Conservation (phyloP, 176 grass and related monocot genomes). For the Tillandsia fasciculata region DNA sequence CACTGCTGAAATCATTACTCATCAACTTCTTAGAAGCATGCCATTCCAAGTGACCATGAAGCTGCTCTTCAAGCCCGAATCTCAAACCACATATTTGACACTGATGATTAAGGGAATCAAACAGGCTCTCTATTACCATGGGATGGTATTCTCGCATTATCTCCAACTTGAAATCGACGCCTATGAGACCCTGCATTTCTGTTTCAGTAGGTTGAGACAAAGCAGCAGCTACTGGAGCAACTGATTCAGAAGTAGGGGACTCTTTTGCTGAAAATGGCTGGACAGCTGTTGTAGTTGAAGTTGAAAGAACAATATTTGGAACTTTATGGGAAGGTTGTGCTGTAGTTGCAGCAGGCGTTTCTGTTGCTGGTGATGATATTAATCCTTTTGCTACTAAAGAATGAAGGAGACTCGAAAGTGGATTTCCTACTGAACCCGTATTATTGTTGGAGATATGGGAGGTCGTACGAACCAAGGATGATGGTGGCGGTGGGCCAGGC, state of each 20-base stretch:
- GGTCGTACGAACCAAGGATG: slow-evolving; percentile 18
- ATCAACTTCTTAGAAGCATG: slow-evolving; percentile 29
- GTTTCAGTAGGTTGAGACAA: slow-evolving; percentile 20
- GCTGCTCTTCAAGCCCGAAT: slow-evolving; percentile 52
- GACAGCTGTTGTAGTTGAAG: neutral
- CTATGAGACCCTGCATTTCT: slow-evolving; percentile 41
- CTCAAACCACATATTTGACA: slow-evolving; percentile 69
- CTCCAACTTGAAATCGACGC: slow-evolving; percentile 66
- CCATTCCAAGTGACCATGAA: slow-evolving; percentile 40
- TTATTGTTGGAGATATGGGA: slow-evolving; percentile 16
- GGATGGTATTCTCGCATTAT: slow-evolving; percentile 59
- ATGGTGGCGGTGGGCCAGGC: slow-evolving; percentile 42
- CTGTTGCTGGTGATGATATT: slow-evolving; percentile 57
- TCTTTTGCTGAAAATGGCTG: slow-evolving; percentile 25
- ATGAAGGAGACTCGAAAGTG: slow-evolving; percentile 78
- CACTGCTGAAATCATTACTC: slow-evolving; percentile 21
- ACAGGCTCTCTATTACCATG: slow-evolving; percentile 54
- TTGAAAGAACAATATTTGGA: slow-evolving; percentile 21
- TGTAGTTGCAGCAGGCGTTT: slow-evolving; percentile 25
- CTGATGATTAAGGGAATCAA: slow-evolving; percentile 55
- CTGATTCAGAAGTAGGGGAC: slow-evolving; percentile 14
- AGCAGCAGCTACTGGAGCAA: neutral
- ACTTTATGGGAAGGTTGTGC: neutral
- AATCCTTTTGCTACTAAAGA: slow-evolving; percentile 89
- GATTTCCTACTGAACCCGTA: slow-evolving; percentile 19